A percentile compares a stretch with the other conserved stretches of the same genome.
Evolutionary conservation across 495 filamentous ascomycete species (phyloP).

Genomic region (Elaphomyces granulatus): DNA sequence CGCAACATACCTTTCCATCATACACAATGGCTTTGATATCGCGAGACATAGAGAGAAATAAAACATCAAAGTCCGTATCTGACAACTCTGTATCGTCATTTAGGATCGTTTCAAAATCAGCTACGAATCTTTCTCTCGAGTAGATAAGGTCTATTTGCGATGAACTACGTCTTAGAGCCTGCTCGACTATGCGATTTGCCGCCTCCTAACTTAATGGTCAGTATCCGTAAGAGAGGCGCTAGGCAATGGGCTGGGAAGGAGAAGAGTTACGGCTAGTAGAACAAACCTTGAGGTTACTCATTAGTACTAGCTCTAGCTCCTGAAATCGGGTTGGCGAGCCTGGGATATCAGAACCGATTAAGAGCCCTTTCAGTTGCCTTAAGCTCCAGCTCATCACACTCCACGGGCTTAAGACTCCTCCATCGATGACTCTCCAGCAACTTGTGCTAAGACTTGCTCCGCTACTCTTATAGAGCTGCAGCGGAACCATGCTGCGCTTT

Average conservation of each 20-base stretch:
- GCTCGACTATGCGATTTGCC: slow-evolving; percentile 29
- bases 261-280: slow-evolving; percentile 1
- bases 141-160: slow-evolving; percentile 49
- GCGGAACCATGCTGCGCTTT: slow-evolving; percentile 51
- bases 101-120: slow-evolving; percentile 40
- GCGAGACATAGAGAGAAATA: slow-evolving; percentile 57
- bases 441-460: slow-evolving; percentile 34
- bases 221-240: slow-evolving; percentile 13
- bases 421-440: slow-evolving; percentile 44
- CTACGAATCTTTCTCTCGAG: slow-evolving; percentile 47
- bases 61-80: slow-evolving; percentile 48
- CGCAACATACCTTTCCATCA: slow-evolving; percentile 41
- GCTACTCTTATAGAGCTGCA: slow-evolving; percentile 47
- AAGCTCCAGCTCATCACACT: slow-evolving; percentile 62
- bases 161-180: slow-evolving; percentile 23
- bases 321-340: slow-evolving; percentile 20
- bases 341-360: slow-evolving; percentile 24
- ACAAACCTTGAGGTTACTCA: slow-evolving; percentile 38
- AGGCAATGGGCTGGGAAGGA: neutral
- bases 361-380: slow-evolving; percentile 49
- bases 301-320: slow-evolving; percentile 33
- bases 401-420: slow-evolving; percentile 35
- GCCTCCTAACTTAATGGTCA: slow-evolving; percentile 35
- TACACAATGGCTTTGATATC: slow-evolving; percentile 50
- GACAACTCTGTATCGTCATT: slow-evolving; percentile 40